Evolutionary conservation across 2,329 filamentous ascomycete genomes (phyloP), one percentile per base, ranked within the genome.

Genomic region (Diaporthe australafricana): DNA sequence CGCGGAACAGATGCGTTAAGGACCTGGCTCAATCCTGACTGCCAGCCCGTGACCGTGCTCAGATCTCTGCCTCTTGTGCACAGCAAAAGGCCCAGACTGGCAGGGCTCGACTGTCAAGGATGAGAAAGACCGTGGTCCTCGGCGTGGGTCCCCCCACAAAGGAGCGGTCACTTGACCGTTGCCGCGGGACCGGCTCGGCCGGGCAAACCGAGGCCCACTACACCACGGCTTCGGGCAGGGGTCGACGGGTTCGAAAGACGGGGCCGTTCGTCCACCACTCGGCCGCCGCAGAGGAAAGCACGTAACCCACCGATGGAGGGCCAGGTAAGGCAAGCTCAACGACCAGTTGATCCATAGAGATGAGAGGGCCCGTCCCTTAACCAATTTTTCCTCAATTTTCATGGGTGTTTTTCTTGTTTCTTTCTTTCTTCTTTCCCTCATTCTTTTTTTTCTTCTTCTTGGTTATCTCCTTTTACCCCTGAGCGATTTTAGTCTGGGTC

Each of bases 141-240:
- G 57, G 57, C 40, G 57, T 63, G 57, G 57, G 20, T 11, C 60
- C 60, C 60, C 60, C 60, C 60, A 48, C 60, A 63, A 30, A 63
- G 60, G 20, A 17, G 60, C 60, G 60, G 60, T 63, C 60, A 63
- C 60, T 48, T 63, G 60, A 63, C 27, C 42, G 60, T 25, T 48
- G 42, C 60, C 60, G 27, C 42, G 60, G 60, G 60, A 35, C 42
- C 60, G 60, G 60, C 42, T 63, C 60, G 60, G 60, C 60, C 60
- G 60, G 60, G 27, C 27, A 63, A 63, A 48, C 60, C 60, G 60
- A 63, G 30, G 20, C 32, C 57, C 60, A 63, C 35, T 48, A 22
- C 42, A 45, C 42, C 25, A 48, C 60, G 30, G 60, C 60, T 48
- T 63, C 60, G 27, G 57, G 3, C 60, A 35, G 25, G 60, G 60